Conservation (phyloP, 1,139 yeast genomes). For the Scheffersomyces titani region DNA sequence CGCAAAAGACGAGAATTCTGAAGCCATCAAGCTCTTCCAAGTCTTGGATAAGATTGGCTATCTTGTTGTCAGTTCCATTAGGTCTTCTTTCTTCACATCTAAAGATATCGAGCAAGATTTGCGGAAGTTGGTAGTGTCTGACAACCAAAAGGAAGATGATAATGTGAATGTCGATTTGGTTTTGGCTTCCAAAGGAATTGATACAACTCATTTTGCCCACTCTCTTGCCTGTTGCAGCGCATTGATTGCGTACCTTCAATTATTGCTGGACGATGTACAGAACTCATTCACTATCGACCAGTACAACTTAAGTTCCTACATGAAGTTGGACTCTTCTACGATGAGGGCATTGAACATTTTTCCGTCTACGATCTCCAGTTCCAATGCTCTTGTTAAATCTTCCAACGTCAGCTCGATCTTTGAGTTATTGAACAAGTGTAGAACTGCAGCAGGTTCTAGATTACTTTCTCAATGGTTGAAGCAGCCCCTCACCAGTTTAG, state of each 20-base stretch:
- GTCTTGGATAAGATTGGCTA: constrained; percentile 73
- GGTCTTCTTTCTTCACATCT: constrained; percentile 55
- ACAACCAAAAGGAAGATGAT: constrained; percentile 24
- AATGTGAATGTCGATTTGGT: constrained; percentile 46
- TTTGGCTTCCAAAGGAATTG: constrained; percentile 61
- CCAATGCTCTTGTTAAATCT: constrained; percentile 45
- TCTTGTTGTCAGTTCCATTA: constrained; percentile 64
- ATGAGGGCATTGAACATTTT: constrained; percentile 83
- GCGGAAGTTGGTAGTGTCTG: constrained; percentile 55
- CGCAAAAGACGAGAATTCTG: constrained; percentile 34
- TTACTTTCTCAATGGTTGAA: constrained; percentile 91
- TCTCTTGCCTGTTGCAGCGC: constrained; percentile 60
- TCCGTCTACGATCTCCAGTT: constrained; percentile 51
- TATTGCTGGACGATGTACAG: constrained; percentile 52
- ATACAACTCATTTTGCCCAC: constrained; percentile 31
- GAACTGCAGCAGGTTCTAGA: constrained; percentile 82
- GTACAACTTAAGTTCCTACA: constrained; percentile 72
- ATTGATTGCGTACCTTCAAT: constrained; percentile 60
- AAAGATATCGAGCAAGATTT: constrained; percentile 77
- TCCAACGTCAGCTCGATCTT: constrained; percentile 54
- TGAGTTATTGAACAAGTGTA: constrained; percentile 85
- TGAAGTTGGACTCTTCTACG: constrained; percentile 91
- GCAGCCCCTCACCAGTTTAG: constrained; percentile 77
- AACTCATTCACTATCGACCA: constrained; percentile 54
- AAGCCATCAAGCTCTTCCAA: constrained; percentile 54